phyloP scores from a whole-genome alignment of 2,329 filamentous ascomycete species.

The Pseudophaeomoniella oleicola region DNA sequence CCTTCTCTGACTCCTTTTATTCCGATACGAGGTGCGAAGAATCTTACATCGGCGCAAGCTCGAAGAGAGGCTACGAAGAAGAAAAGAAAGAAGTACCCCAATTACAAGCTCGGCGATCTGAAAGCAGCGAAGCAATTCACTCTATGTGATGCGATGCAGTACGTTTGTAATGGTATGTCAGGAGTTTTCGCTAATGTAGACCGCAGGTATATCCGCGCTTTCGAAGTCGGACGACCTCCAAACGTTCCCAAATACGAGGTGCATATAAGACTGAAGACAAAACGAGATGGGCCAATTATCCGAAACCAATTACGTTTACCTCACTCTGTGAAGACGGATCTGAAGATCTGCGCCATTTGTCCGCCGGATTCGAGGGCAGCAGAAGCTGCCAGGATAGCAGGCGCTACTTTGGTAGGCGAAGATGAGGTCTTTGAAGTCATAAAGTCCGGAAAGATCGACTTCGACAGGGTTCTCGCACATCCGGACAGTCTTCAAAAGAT shows the following conservation, averaged over 20 bases:
- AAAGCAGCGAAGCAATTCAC: conserved; percentile 58
- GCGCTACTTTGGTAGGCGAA: conserved; percentile 73
- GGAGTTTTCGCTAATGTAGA: too few species aligned
- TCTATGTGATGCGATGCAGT: conserved; percentile 84
- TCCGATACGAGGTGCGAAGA: conserved; percentile 22
- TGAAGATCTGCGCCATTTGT: conserved; percentile 80
- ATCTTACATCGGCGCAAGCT: conserved; percentile 22
- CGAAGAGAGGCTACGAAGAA: conserved; percentile 45
- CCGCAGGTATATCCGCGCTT: conserved; percentile 70
- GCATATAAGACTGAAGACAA: conserved; percentile 65
- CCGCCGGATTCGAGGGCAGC: conserved; percentile 64
- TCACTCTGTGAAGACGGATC: conserved; percentile 75
- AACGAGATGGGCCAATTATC: conserved; percentile 73
- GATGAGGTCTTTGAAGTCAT: conserved; percentile 73
- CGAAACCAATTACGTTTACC: conserved; percentile 80
- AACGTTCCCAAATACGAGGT: conserved; percentile 74
- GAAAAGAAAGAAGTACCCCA: conserved; percentile 49
- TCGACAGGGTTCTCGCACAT: conserved; percentile 83
- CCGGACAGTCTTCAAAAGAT: conserved; percentile 61
- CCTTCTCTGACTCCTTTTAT: neutral
- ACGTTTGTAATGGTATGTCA: conserved; percentile 7
- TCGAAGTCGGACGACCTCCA: conserved; percentile 73
- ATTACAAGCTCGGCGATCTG: conserved; percentile 49
- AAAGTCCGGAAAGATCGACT: conserved; percentile 61
- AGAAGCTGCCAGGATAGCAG: conserved; percentile 58